These are phyloP conservation scores for Trametes sp. DNA, from an alignment of 1,284 basidiomycete species.

Conservation along the genomic window DNA sequence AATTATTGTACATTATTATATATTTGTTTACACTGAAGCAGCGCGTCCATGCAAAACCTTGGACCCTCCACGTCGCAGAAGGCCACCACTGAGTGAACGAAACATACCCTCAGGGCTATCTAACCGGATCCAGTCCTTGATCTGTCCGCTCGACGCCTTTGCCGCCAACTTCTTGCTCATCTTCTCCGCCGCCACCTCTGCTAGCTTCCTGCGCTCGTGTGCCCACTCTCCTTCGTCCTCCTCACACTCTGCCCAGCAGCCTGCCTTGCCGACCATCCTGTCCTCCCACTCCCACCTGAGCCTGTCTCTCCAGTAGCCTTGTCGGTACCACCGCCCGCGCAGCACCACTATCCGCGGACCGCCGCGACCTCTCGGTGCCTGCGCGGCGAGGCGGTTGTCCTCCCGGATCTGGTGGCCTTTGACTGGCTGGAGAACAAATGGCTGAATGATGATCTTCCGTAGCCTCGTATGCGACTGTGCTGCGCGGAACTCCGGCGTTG, in stretches of 20 bases:
- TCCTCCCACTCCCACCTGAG: slow-evolving; percentile 29
- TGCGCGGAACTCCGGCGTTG: neutral
- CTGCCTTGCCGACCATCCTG: slow-evolving; percentile 15
- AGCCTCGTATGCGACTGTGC: slow-evolving; percentile 14
- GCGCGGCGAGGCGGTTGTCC: neutral
- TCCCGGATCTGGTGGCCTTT: slow-evolving; percentile 15
- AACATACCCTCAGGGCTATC: neutral
- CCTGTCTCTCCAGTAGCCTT: slow-evolving; percentile 22
- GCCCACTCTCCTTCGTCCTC: slow-evolving; percentile 28
- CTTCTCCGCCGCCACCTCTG: slow-evolving; percentile 13
- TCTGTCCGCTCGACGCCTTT: neutral
- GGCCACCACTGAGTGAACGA: neutral
- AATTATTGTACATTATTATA: too few species aligned
- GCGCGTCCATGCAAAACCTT: slow-evolving; percentile 1
- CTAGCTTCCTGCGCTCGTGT: slow-evolving; percentile 22
- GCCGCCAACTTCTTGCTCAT: neutral
- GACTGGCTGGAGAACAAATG: slow-evolving; percentile 18
- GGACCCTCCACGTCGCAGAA: neutral
- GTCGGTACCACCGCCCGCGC: slow-evolving; percentile 19
- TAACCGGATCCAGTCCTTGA: slow-evolving; percentile 12
- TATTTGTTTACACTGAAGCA: neutral
- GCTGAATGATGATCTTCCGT: slow-evolving; percentile 23
- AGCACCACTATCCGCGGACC: slow-evolving; percentile 19
- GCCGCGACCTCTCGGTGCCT: neutral
- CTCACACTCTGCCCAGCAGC: slow-evolving; percentile 23